Evolutionary conservation across 306 rosid species (phyloP), one percentile per base, ranked within the genome.

Genomic region (Mimosa pudica): DNA sequence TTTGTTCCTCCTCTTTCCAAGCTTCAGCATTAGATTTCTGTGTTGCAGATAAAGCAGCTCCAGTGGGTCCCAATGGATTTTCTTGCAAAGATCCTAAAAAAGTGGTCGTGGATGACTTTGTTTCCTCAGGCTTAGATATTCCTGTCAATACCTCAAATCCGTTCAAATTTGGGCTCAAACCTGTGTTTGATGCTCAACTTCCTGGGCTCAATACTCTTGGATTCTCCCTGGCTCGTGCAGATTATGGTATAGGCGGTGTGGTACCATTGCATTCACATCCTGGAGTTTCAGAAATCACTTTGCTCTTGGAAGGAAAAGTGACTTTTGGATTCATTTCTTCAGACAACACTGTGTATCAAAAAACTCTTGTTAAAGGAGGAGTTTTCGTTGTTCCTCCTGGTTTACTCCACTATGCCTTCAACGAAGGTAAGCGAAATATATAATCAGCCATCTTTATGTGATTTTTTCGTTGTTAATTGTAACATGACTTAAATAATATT

Each of bases 21-120:
- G 93, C 95, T 20, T 82, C 90, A 0, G 90, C 90, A 7, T 85
- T 89, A 42, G 98, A 92, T 81, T 94, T 94, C 79, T 91, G 98
- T 0, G 97, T 94, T 0, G 95, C 90, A 1, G 97, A 94, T 80
- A 80, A 48, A 16, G 20, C 80, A 11, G 84, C 38, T 2, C 90
- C 95, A 0, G 17, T 36, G 1, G 30, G 13, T 41, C 48, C 71
- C 11, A 16, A n/a, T 36, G 71, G 71, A 8, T 66, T 36, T 8
- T 66, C 71, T 2, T 66, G 71, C 71, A 66, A 66, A n/a, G 45
- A 66, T 66, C 48, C 48, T 4, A 14, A n/a, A 8, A 66, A 36
- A 16, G 71, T 66, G 12, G 38, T 48, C 1, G 47, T 17, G 6
- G 46, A 38, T 66, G 71, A 66, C 12, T 66, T 66, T 38, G 48